Conservation (phyloP, 2,329 filamentous ascomycete genomes). For the Curvularia sp. region DNA sequence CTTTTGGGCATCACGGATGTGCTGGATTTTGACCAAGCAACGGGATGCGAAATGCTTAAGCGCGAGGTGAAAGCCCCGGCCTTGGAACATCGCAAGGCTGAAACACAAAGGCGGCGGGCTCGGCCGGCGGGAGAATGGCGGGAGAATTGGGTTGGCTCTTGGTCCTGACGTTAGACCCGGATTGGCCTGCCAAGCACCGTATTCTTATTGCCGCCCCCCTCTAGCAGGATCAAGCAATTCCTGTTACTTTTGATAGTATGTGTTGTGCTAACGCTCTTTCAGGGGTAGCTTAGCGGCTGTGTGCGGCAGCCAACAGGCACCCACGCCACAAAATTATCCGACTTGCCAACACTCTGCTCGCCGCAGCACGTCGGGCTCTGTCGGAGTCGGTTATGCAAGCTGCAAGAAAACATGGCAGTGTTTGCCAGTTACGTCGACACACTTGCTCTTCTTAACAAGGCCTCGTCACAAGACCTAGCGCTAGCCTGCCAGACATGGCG, state of each 20-base stretch:
- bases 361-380: not conserved
- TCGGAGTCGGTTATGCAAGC: not conserved
- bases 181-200: not conserved
- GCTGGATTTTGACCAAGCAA: too few relatives aligned
- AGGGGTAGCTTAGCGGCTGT: not conserved
- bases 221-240: not conserved
- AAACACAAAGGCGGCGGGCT: not conserved
- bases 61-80: too few relatives aligned
- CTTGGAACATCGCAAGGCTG: not conserved
- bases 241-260: not conserved
- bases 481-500: conserved; percentile 1
- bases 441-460: not conserved
- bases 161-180: not conserved
- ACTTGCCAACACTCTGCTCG: not conserved
- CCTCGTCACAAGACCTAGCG: conserved; percentile 8
- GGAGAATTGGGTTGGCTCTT: not conserved
- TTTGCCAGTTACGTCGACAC: not conserved
- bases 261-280: not conserved
- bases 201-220: not conserved
- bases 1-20: too few relatives aligned
- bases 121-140: conserved; percentile 1
- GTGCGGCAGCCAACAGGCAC: not conserved
- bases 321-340: not conserved
- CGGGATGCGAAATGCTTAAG: too few relatives aligned
- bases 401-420: not conserved